A percentile compares a stretch with the other conserved stretches of the same genome.
phyloP scores from a whole-genome alignment of 1,284 basidiomycete genomes.

The Anthracocystis panici-leucophaei region DNA sequence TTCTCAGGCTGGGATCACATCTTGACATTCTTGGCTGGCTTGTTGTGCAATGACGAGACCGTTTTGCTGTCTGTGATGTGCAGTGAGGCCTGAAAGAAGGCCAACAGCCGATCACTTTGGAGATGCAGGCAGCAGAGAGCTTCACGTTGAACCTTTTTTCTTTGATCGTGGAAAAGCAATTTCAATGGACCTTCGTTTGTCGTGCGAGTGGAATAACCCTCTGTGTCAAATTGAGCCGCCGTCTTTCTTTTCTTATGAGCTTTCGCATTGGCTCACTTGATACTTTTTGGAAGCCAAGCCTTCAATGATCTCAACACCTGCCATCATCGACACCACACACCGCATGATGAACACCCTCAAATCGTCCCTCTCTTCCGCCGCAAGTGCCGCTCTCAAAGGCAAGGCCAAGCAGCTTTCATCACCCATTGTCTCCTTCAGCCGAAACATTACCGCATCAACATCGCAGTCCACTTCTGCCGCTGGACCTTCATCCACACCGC shows the following conservation, averaged over 20 bases:
- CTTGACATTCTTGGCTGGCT: too few species aligned
- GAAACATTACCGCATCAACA: slow-evolving; percentile 17
- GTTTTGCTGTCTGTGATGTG: neutral
- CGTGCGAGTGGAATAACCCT: slow-evolving; percentile 37
- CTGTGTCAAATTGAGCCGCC: slow-evolving; percentile 3
- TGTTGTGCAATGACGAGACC: too few species aligned
- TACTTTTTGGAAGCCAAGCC: too few species aligned
- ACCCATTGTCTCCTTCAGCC: slow-evolving; percentile 6
- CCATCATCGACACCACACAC: neutral
- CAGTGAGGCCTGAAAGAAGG: neutral
- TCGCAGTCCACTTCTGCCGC: too few species aligned
- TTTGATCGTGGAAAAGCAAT: neutral
- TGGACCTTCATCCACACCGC: neutral
- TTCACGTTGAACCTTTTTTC: neutral
- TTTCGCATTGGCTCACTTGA: too few species aligned
- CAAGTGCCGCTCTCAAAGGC: slow-evolving; percentile 34
- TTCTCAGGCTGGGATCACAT: too few species aligned
- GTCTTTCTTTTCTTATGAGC: slow-evolving; percentile 5
- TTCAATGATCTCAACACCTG: neutral
- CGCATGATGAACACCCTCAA: slow-evolving; percentile 31
- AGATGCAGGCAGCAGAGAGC: neutral
- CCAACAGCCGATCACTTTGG: slow-evolving; percentile 10
- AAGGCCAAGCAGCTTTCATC: slow-evolving; percentile 29
- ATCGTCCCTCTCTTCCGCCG: slow-evolving; percentile 18
- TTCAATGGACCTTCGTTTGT: neutral